phyloP scores from a whole-genome alignment of 148 eudicot species.

The Vaccinium macrocarpon region DNA sequence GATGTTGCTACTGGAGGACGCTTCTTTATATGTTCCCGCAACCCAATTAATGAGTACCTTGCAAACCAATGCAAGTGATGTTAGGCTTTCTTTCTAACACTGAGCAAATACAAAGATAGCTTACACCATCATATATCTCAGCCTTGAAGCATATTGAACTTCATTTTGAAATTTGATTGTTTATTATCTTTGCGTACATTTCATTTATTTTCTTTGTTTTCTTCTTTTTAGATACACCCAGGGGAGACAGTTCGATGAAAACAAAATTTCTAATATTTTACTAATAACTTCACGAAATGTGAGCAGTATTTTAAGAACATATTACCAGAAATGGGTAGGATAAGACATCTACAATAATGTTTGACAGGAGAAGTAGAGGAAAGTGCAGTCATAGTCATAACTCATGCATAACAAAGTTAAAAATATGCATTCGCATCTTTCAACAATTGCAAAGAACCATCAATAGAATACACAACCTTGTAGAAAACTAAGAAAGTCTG shows the following conservation, averaged over 20 bases:
- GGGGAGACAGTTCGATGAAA: not conserved
- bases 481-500: not conserved
- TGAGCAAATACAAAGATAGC: not conserved
- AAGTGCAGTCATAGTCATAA: not conserved
- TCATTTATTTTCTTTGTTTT: not conserved
- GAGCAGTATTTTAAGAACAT: not conserved
- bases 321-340: not conserved
- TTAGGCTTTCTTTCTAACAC: not conserved
- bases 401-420: not conserved
- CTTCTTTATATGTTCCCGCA: slow-evolving; percentile 97
- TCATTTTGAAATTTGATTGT: not conserved
- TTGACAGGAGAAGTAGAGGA: not conserved
- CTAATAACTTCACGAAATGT: not conserved
- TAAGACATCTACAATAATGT: no score
- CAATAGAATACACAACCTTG: not conserved
- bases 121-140: slow-evolving; percentile 1
- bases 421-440: not conserved
- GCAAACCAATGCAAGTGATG: not conserved
- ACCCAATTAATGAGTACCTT: slow-evolving; percentile 79
- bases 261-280: not conserved
- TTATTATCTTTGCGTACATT: not conserved
- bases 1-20: slow-evolving; percentile 96
- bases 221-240: not conserved
- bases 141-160: not conserved
- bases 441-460: not conserved